Percentiles rank a stretch among this genome's conserved stretches.
Conservation (phyloP, 495 filamentous ascomycete genomes). For the Neurospora pannonica region DNA sequence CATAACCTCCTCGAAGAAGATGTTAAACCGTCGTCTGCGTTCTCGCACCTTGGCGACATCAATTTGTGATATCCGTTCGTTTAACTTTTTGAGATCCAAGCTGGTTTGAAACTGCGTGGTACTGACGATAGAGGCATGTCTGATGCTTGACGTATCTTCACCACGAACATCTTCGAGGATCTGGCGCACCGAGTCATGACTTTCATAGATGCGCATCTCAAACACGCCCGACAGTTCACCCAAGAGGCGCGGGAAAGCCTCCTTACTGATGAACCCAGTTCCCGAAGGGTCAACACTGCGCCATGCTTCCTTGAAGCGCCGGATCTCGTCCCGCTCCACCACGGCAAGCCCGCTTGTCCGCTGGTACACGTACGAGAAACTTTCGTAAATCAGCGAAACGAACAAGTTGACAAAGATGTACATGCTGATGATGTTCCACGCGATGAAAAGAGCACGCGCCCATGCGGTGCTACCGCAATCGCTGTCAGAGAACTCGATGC, state of each 20-base stretch:
- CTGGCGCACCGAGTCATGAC: conserved; percentile 70
- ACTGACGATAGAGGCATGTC: conserved; percentile 46
- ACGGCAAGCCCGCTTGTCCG: conserved; percentile 76
- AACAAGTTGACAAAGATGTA: conserved; percentile 99
- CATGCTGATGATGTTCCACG: conserved; percentile 99
- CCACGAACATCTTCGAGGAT: conserved; percentile 73
- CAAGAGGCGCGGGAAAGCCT: conserved; percentile 80
- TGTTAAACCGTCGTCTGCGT: conserved; percentile 69
- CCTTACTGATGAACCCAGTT: conserved; percentile 83
- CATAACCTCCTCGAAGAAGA: conserved; percentile 92
- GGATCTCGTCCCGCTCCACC: conserved; percentile 83
- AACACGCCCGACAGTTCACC: conserved; percentile 91
- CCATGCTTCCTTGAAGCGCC: conserved; percentile 98
- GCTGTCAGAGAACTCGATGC: conserved; percentile 60
- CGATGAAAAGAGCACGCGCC: conserved; percentile 81
- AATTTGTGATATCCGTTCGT: conserved; percentile 63
- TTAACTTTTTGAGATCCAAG: conserved; percentile 69
- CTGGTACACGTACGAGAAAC: conserved; percentile 99
- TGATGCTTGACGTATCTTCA: conserved; percentile 38
- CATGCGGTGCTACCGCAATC: conserved; percentile 88
- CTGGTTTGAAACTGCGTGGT: conserved; percentile 42
- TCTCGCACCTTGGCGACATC: conserved; percentile 63
- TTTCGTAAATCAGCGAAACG: conserved; percentile 97
- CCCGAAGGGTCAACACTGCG: conserved; percentile 87
- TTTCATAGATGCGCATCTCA: conserved; percentile 93